Conservation (phyloP, 148 eudicot species). For the Cornus suecica region DNA sequence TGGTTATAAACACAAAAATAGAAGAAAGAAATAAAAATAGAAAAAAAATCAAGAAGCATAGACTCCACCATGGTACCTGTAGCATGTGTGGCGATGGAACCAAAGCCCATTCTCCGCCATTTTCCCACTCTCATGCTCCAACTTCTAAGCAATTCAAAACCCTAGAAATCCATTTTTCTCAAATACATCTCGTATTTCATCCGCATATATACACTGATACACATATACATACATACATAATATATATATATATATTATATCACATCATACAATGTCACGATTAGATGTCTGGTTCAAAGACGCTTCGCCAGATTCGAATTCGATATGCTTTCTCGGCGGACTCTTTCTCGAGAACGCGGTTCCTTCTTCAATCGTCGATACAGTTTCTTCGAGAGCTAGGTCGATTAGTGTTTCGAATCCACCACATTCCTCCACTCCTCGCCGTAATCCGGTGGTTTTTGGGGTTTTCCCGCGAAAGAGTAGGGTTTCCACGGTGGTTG, state of each 20-base stretch:
- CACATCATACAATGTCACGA: slow-evolving; percentile 10
- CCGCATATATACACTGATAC: not conserved
- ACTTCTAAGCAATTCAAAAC: slow-evolving; percentile 9
- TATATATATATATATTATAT: not conserved
- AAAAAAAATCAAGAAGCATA: not conserved
- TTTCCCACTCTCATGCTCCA: slow-evolving; percentile 3
- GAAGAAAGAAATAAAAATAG: not conserved
- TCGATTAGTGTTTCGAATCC: slow-evolving; percentile 2
- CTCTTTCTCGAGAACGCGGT: slow-evolving; percentile 54
- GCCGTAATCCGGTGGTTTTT: not conserved
- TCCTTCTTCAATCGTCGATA: slow-evolving; percentile 43
- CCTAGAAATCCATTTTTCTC: slow-evolving; percentile 11
- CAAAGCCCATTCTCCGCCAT: slow-evolving; percentile 6
- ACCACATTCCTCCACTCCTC: not conserved
- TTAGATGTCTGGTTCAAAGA: slow-evolving; percentile 9
- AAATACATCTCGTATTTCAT: not conserved
- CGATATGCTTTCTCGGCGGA: slow-evolving; percentile 38
- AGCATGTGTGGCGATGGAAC: slow-evolving; percentile 5
- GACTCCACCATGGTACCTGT: not conserved
- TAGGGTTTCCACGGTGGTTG: slow-evolving; percentile 3
- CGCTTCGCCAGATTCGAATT: slow-evolving; percentile 2
- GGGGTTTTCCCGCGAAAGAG: slow-evolving; percentile 11
- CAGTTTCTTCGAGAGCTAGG: slow-evolving; percentile 12
- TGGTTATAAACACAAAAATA: not conserved
- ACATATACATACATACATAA: not conserved